Percentiles rank a stretch among this genome's conserved stretches.
phyloP scores from a whole-genome alignment of 441 rosid species.

The Capsella rubella region DNA sequence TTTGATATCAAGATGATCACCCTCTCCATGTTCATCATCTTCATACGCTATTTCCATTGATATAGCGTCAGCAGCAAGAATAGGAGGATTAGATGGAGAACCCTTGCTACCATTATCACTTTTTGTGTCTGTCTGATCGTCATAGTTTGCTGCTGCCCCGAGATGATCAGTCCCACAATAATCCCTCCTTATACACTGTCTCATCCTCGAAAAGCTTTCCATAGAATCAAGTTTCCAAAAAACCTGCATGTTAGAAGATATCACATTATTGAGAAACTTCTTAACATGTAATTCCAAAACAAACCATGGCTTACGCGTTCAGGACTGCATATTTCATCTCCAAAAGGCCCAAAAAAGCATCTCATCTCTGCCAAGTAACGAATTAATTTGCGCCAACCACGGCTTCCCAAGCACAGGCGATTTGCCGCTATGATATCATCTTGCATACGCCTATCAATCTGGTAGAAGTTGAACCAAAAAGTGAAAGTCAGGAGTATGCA shows the following conservation, averaged over 20 bases:
- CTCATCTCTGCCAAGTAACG: conserved; percentile 86
- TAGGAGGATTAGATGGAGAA: conserved; percentile 68
- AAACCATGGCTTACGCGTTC: conserved; percentile 64
- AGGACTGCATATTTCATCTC: conserved; percentile 64
- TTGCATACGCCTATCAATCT: conserved; percentile 96
- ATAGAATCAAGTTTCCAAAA: conserved; percentile 98
- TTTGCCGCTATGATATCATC: conserved; percentile 71
- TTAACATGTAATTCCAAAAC: conserved; percentile 19
- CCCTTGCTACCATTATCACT: conserved; percentile 57
- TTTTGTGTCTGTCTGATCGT: conserved; percentile 61
- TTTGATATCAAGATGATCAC: conserved; percentile 64
- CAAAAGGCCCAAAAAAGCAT: conserved; percentile 89
- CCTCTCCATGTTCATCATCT: conserved; percentile 84
- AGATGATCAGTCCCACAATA: conserved; percentile 89
- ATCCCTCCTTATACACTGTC: conserved; percentile 84
- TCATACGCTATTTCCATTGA: conserved; percentile 75
- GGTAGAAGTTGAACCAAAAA: conserved; percentile 41
- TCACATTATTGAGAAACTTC: conserved; percentile 30
- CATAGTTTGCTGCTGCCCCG: conserved; percentile 95
- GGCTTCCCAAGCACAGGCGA: conserved; percentile 72
- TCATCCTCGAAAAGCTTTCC: conserved; percentile 99
- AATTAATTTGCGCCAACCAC: conserved; percentile 93
- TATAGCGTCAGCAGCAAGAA: conserved; percentile 91
- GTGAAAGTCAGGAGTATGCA: conserved; percentile 26
- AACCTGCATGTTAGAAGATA: conserved; percentile 57